These are phyloP conservation scores for Cystoderma amianthinum DNA, from an alignment of 768 basidiomycete species.

Conservation along the genomic window DNA sequence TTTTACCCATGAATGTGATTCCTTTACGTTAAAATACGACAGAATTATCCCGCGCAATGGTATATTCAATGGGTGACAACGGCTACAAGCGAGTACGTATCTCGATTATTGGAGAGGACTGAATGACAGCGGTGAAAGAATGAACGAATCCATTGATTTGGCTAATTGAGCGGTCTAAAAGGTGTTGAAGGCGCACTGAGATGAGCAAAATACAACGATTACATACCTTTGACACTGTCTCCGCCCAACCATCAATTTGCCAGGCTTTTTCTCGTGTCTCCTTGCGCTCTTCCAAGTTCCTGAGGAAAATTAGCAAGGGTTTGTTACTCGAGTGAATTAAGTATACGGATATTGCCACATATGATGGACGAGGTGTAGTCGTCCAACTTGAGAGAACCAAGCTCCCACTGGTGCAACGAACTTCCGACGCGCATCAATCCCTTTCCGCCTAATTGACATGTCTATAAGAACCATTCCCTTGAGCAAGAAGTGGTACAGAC, in stretches of 20 bases:
- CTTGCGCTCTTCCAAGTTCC: slow-evolving; percentile 75
- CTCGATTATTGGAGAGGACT: slow-evolving; percentile 85
- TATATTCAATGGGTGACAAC: no score
- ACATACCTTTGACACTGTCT: slow-evolving; percentile 83
- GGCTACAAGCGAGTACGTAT: no score
- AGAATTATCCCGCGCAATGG: no score
- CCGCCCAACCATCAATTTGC: slow-evolving; percentile 93
- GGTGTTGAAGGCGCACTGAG: no score
- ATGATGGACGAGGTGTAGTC: slow-evolving; percentile 87
- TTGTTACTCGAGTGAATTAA: slow-evolving; percentile 9
- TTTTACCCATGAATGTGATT: no score
- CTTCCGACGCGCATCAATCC: slow-evolving; percentile 88
- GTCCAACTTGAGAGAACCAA: slow-evolving; percentile 89
- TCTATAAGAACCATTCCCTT: slow-evolving; percentile 5
- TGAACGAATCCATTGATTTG: slow-evolving; percentile 79
- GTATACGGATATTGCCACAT: slow-evolving; percentile 96
- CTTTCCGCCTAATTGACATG: slow-evolving; percentile 62
- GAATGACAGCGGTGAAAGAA: slow-evolving; percentile 73
- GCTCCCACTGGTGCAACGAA: slow-evolving; percentile 83
- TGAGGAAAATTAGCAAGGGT: neutral
- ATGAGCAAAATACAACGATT: no score
- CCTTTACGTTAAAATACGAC: no score
- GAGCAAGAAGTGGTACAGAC: slow-evolving; percentile 31
- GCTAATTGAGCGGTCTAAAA: slow-evolving; percentile 83
- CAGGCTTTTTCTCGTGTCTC: slow-evolving; percentile 85